Evolutionary conservation across 2,329 filamentous ascomycete species (phyloP).

Genomic region (Chalaropsis ovoidea): DNA sequence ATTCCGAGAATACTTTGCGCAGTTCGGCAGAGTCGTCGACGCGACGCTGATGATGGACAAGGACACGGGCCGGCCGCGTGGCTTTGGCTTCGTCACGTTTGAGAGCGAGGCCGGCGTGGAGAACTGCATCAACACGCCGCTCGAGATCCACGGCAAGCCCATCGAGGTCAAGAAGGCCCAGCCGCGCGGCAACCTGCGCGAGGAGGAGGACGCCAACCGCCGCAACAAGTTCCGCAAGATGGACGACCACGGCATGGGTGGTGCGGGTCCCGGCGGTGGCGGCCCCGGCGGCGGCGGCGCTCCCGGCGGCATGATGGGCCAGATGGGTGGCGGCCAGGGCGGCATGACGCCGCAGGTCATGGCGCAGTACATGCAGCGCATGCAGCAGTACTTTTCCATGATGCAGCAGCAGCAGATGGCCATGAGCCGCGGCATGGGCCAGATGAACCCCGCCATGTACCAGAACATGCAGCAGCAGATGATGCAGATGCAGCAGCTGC

Average conservation of each 20-base stretch:
- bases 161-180: conserved; percentile 99
- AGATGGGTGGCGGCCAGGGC: conserved; percentile 48
- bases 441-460: conserved; percentile 50
- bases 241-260: conserved; percentile 34
- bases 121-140: conserved; percentile 68
- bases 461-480: conserved; percentile 66
- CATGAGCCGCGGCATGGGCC: conserved; percentile 60
- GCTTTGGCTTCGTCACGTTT: conserved; percentile 97
- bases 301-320: conserved; percentile 74
- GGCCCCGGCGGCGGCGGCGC: conserved; percentile 33
- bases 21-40: conserved; percentile 92
- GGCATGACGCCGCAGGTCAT: conserved; percentile 94
- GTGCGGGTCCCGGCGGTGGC: background rate
- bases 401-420: conserved; percentile 73
- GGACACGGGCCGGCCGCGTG: conserved; percentile 90
- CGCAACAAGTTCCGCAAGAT: conserved; percentile 52
- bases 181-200: conserved; percentile 83
- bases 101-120: conserved; percentile 94
- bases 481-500: conserved; percentile 68
- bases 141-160: conserved; percentile 89
- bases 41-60: conserved; percentile 99
- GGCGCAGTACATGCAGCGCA: conserved; percentile 96
- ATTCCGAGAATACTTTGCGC: conserved; percentile 92
- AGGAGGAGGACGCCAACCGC: conserved; percentile 67
- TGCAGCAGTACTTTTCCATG: conserved; percentile 94